Evolutionary conservation across 164 flowering plant genomes (phyloP).

Genomic region (Aristolochia fimbriata): DNA sequence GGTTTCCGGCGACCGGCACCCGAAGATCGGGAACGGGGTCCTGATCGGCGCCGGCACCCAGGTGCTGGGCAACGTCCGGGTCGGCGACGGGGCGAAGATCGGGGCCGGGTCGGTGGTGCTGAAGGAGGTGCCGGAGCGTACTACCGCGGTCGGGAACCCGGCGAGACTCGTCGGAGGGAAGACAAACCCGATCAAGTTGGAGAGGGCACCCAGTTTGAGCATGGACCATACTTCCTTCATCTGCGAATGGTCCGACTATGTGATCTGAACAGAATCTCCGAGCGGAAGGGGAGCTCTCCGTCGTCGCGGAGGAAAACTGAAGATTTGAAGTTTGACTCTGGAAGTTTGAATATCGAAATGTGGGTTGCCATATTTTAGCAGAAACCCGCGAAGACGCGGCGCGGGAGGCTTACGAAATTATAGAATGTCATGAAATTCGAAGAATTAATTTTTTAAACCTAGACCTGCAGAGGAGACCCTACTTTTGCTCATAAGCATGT

Average conservation of each 20-base stretch:
- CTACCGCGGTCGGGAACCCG: slow-evolving; percentile 82
- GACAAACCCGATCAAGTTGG: slow-evolving; percentile 17
- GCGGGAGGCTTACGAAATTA: too few species aligned
- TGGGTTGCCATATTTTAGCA: too few species aligned
- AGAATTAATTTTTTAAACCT: too few species aligned
- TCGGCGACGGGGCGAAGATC: slow-evolving; percentile 74
- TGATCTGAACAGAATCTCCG: slow-evolving; percentile 6
- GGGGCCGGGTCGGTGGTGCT: slow-evolving; percentile 80
- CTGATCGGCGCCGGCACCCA: slow-evolving; percentile 72
- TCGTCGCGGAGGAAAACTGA: too few species aligned
- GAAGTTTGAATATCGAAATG: too few species aligned
- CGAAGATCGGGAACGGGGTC: slow-evolving; percentile 80
- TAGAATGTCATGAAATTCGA: too few species aligned
- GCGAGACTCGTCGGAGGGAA: slow-evolving; percentile 66
- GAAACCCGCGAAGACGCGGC: too few species aligned
- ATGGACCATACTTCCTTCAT: slow-evolving; percentile 33
- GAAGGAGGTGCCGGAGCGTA: slow-evolving; percentile 53
- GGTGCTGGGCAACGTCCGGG: slow-evolving; percentile 54
- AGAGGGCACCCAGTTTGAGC: slow-evolving; percentile 21
- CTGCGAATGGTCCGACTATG: slow-evolving; percentile 24
- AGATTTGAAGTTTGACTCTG: too few species aligned
- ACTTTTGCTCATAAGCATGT: too few species aligned
- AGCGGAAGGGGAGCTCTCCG: slow-evolving; percentile 2
- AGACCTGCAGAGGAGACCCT: too few species aligned
- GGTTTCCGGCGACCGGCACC: slow-evolving; percentile 61